These are phyloP conservation scores for Emydomyces testavorans DNA, from an alignment of 2,329 filamentous ascomycete genomes.

Conservation along the genomic window DNA sequence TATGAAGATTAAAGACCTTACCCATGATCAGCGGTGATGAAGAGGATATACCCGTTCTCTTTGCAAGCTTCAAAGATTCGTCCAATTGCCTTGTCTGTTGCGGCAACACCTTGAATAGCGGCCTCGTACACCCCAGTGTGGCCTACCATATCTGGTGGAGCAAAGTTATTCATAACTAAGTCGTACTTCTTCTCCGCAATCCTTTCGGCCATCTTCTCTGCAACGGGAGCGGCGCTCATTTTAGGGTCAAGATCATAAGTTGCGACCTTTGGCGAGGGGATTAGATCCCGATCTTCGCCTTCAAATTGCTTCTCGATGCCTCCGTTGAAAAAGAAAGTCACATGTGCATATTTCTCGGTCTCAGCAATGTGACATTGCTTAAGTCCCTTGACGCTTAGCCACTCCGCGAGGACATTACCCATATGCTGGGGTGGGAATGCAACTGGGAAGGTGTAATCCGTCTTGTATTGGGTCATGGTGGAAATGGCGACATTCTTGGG, in stretches of 20 bases:
- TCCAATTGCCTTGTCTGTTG: constrained; percentile 90
- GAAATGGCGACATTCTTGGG: constrained; percentile 78
- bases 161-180: constrained; percentile 99
- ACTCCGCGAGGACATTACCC: constrained; percentile 97
- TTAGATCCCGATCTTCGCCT: constrained; percentile 83
- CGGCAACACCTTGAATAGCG: constrained; percentile 68
- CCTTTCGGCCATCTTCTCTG: constrained; percentile 77
- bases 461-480: constrained; percentile 99
- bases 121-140: constrained; percentile 97
- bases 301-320: constrained; percentile 94
- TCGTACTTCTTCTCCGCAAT: constrained; percentile 77
- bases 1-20: constrained; percentile 30
- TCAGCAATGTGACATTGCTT: constrained; percentile 95
- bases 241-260: constrained; percentile 92
- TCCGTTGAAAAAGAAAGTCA: constrained; percentile 99
- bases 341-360: constrained; percentile 98
- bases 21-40: constrained; percentile 93
- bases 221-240: constrained; percentile 89
- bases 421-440: constrained; percentile 92
- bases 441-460: constrained; percentile 79
- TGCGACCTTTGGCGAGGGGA: constrained; percentile 85
- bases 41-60: constrained; percentile 82
- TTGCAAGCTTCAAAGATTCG: constrained; percentile 88
- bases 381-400: constrained; percentile 76
- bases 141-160: constrained; percentile 97